Conservation (phyloP, 2,329 filamentous ascomycete species). For the Fusarium irregulare region DNA sequence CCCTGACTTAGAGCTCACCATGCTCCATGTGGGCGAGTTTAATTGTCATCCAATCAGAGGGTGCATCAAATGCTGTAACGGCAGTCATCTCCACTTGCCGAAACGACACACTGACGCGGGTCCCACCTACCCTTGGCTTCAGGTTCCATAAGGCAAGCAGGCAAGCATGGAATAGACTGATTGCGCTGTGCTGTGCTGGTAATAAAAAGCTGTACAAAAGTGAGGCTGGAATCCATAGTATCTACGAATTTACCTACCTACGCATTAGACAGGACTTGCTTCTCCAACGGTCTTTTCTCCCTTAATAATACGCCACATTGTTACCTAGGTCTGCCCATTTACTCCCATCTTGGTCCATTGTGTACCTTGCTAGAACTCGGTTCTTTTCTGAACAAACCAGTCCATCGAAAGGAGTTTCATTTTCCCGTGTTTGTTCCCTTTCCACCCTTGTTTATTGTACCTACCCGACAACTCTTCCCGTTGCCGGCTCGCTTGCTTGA, state of each 20-base stretch:
- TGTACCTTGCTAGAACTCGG: not conserved
- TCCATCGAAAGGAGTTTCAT: slow-evolving; percentile 10
- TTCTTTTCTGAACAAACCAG: slow-evolving; percentile 16
- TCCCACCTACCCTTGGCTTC: not conserved
- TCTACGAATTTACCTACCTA: not conserved
- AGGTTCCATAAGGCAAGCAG: not conserved
- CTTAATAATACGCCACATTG: slow-evolving; percentile 15
- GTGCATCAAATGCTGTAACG: not conserved
- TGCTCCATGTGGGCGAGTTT: slow-evolving; percentile 7
- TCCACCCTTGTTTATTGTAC: slow-evolving; percentile 2
- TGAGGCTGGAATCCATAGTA: not conserved
- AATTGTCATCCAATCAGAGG: slow-evolving; percentile 21
- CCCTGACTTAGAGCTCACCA: slow-evolving; percentile 14
- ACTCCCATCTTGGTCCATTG: not conserved
- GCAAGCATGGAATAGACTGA: not conserved
- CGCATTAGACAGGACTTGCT: not conserved
- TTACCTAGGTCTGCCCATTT: not conserved
- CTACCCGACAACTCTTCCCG: slow-evolving; percentile 15
- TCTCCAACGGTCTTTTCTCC: slow-evolving; percentile 2
- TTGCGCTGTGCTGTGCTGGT: not conserved
- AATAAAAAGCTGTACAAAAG: not conserved
- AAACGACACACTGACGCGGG: slow-evolving; percentile 1
- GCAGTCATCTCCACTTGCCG: slow-evolving; percentile 31
- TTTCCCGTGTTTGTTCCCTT: slow-evolving; percentile 28
- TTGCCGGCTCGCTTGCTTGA: slow-evolving; percentile 16